Base-by-base conservation (phyloP, 345 rosid species). In the Jatropha curcas region DNA sequence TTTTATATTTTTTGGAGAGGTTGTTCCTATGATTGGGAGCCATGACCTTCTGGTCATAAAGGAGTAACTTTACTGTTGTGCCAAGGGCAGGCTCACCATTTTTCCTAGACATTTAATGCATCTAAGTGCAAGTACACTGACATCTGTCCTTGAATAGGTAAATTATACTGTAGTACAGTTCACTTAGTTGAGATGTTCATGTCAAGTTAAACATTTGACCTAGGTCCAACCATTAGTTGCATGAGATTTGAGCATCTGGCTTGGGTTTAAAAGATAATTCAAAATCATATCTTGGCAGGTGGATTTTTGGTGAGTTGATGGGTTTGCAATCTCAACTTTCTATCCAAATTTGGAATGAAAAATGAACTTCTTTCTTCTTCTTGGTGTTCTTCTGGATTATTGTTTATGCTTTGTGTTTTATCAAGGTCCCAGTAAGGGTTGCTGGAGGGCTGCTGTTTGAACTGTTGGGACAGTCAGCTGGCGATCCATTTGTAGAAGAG, bases 381-480 rank as follows among this genome's bases (percentile, higher is more conserved):
- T 5, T 58, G 55, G 70, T 53, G 33, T 65, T 51, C 59, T 70
- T 13, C 71, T 35, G 43, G 45, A 48, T 46, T 34, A 46, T 69
- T 78, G 33, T 59, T 72, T 10, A 3, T 62, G 66, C 28, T 59
- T 70, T 67, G 1, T 24, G 24, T 70, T 52, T 59, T 74, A 53
- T 75, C 27, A 67, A 90, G 92, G 98, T 95, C 61, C 99, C 99
- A 0, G 99, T 95, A 63, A 88, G 98, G 81, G 99, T 92, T 60
- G 94, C 99, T 74, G 99, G 99, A 80, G 99, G 99, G 46, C 86
- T 95, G 37, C 72, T 95, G 73, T 95, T 95, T 86, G 99, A 95
- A 85, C 94, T 95, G 17, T 82, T 92, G 82, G 99, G 99, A 35
- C 99, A 95, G 77, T 95, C 99, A 65, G 98, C 78, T 19, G 99